Conservation (phyloP, 805 yeast genomes). For the Naumovozyma dairenensis region DNA sequence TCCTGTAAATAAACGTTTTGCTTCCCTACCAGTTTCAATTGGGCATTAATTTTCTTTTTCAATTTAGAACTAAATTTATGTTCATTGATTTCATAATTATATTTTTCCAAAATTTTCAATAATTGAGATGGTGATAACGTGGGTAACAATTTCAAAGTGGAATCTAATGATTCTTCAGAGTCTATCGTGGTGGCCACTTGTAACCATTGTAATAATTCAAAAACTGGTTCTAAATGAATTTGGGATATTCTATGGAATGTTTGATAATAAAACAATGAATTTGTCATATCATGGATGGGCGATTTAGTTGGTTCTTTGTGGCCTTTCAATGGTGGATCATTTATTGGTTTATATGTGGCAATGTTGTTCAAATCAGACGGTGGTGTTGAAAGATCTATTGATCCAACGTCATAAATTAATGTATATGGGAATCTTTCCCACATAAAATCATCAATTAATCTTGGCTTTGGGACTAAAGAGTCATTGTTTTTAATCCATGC, state of each 20-base stretch:
- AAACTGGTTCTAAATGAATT: slow-evolving; percentile 57
- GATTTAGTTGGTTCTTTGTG: slow-evolving; percentile 4
- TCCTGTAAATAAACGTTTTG: slow-evolving; percentile 36
- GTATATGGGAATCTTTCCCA: slow-evolving; percentile 33
- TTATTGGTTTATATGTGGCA: slow-evolving; percentile 18
- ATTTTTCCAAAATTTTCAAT: slow-evolving; percentile 58
- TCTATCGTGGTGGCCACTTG: slow-evolving; percentile 71
- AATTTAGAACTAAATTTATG: slow-evolving; percentile 48
- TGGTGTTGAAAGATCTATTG: slow-evolving; percentile 18
- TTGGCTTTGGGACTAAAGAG: slow-evolving; percentile 23
- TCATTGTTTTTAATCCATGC: slow-evolving; percentile 73
- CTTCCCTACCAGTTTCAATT: slow-evolving; percentile 11
- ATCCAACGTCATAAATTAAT: slow-evolving; percentile 24
- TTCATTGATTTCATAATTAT: slow-evolving; percentile 80
- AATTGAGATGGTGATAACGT: slow-evolving; percentile 61
- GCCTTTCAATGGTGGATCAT: slow-evolving; percentile 1
- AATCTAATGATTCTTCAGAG: slow-evolving; percentile 51
- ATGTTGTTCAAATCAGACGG: slow-evolving; percentile 21
- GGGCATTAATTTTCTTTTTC: slow-evolving; percentile 26
- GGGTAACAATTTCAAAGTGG: slow-evolving; percentile 44
- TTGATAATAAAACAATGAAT: slow-evolving; percentile 52
- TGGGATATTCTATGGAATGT: slow-evolving; percentile 57
- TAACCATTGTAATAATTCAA: slow-evolving; percentile 80
- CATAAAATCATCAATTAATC: slow-evolving; percentile 30
- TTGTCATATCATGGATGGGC: slow-evolving; percentile 19